Conservation (phyloP, 257 asterid genomes). For the Nicotiana attenuata region DNA sequence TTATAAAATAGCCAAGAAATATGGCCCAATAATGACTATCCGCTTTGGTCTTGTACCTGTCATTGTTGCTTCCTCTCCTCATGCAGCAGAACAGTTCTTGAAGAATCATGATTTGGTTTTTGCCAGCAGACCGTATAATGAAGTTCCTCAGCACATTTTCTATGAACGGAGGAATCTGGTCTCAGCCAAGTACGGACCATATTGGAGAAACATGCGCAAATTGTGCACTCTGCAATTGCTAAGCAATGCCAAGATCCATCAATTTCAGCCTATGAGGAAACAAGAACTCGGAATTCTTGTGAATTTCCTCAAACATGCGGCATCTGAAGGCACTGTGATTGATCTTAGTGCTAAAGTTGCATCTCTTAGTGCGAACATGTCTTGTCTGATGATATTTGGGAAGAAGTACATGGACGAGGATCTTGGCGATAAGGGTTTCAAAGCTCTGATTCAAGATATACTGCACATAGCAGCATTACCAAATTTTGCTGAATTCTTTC, state of each 20-base stretch:
- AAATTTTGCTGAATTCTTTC: neutral
- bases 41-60: slow-evolving; percentile 18
- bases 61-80: slow-evolving; percentile 23
- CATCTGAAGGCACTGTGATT: neutral
- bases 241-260: slow-evolving; percentile 2
- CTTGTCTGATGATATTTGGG: neutral
- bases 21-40: slow-evolving; percentile 23
- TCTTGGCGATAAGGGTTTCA: neutral
- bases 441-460: neutral
- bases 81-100: slow-evolving; percentile 18
- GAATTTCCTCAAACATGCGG: neutral
- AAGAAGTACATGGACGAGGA: neutral
- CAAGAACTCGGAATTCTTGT: neutral
- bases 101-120: slow-evolving; percentile 15
- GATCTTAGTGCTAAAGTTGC: neutral
- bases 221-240: slow-evolving; percentile 17
- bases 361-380: neutral
- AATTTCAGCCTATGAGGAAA: neutral
- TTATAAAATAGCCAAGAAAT: neutral
- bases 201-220: slow-evolving; percentile 25
- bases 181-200: slow-evolving; percentile 12
- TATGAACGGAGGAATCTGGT: slow-evolving; percentile 7
- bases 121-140: slow-evolving; percentile 21
- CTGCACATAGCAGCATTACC: neutral
- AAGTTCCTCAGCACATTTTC: neutral